These are phyloP conservation scores for Atkinsonella hypoxylon DNA, from an alignment of 2,329 filamentous ascomycete genomes.

Conservation along the genomic window DNA sequence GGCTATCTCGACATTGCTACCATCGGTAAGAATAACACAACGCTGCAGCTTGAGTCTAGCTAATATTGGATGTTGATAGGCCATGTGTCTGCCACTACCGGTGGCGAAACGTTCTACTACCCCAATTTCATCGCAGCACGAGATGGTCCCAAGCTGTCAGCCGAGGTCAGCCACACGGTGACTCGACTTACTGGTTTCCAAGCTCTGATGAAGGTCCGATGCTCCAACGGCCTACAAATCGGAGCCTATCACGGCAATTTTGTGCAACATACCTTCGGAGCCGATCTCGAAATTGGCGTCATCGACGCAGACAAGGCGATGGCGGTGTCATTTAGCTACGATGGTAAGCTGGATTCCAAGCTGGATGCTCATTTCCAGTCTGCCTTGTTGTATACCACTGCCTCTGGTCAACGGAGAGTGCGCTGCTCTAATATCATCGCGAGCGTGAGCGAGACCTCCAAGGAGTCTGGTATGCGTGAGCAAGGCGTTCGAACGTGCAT, in stretches of 20 bases:
- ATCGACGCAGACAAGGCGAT: slow-evolving; percentile 92
- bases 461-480: slow-evolving; percentile 25
- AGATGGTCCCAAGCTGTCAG: slow-evolving; percentile 70
- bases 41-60: neutral
- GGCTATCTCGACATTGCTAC: slow-evolving; percentile 90
- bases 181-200: slow-evolving; percentile 90
- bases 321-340: slow-evolving; percentile 83
- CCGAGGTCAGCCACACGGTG: slow-evolving; percentile 77
- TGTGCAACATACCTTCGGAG: slow-evolving; percentile 86
- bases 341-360: slow-evolving; percentile 94
- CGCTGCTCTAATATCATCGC: slow-evolving; percentile 90
- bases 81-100: slow-evolving; percentile 76
- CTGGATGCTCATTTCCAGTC: slow-evolving; percentile 96
- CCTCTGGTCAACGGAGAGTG: slow-evolving; percentile 77
- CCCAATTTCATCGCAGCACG: slow-evolving; percentile 87
- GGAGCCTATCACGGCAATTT: slow-evolving; percentile 95
- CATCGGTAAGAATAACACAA: slow-evolving; percentile 47
- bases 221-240: slow-evolving; percentile 90
- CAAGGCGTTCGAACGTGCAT: slow-evolving; percentile 65
- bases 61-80: slow-evolving; percentile 31
- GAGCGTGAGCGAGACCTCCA: slow-evolving; percentile 62
- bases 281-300: slow-evolving; percentile 85
- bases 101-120: slow-evolving; percentile 92
- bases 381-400: slow-evolving; percentile 86
- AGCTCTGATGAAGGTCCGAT: slow-evolving; percentile 95